Conservation (phyloP, 495 filamentous ascomycete genomes). For the Penicillium paxilli region DNA sequence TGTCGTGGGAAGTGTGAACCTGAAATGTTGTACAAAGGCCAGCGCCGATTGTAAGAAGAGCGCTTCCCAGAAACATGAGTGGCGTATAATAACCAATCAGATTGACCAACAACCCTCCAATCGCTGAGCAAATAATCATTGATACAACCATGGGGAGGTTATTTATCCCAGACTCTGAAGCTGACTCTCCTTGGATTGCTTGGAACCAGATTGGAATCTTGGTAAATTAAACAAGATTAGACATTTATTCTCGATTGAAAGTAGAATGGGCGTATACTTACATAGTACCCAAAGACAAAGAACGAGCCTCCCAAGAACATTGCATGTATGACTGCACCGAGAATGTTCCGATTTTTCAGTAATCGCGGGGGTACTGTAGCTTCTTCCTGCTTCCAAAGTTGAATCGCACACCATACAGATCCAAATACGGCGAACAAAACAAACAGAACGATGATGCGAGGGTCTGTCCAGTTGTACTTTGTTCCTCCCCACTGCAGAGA, state of each 20-base stretch:
- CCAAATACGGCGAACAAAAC: constrained; percentile 65
- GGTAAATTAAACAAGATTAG: neutral
- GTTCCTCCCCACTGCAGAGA: constrained; percentile 85
- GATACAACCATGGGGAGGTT: constrained; percentile 72
- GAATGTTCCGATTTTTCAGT: constrained; percentile 67
- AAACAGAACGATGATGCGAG: constrained; percentile 68
- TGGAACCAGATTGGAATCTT: constrained; percentile 91
- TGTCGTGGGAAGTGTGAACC: constrained; percentile 44
- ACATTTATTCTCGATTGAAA: neutral
- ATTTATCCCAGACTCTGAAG: constrained; percentile 71
- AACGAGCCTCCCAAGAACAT: constrained; percentile 62
- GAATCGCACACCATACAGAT: constrained; percentile 59
- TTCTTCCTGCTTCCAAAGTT: constrained; percentile 67
- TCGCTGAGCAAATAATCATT: constrained; percentile 60
- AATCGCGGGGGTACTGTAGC: constrained; percentile 78
- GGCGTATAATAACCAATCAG: constrained; percentile 74
- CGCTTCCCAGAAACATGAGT: constrained; percentile 61
- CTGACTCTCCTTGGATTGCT: constrained; percentile 68
- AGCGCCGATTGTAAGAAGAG: constrained; percentile 62
- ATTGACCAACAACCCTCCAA: constrained; percentile 60
- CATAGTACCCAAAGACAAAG: constrained; percentile 62
- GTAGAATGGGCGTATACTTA: constrained; percentile 12
- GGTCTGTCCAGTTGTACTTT: constrained; percentile 63
- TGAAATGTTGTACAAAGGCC: constrained; percentile 68
- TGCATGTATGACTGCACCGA: constrained; percentile 51